Evolutionary conservation across 495 filamentous ascomycete genomes (phyloP), one percentile per base, ranked within the genome.

Genomic region (Terfezia claveryi): DNA sequence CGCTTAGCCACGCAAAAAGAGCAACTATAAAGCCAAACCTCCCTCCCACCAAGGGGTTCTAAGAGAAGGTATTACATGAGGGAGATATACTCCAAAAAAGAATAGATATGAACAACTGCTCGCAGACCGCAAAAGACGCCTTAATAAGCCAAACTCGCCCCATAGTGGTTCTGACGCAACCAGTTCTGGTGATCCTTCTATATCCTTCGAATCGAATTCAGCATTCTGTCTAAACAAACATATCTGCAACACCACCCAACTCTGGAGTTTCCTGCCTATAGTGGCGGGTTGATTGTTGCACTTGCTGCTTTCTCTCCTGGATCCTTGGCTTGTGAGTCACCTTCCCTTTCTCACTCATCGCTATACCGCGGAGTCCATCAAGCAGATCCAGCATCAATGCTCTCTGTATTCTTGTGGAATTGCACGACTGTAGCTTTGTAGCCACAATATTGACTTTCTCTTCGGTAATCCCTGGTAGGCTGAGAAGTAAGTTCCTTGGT

Each of bases 261-360:
- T 81, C 78, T 5, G 79, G 74, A 11, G 72, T 74, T 56, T 76
- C 72, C 55, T 80, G 76, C 54, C 75, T 73, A 56, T 76, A 67
- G 68, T 73, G 59, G 63, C 73, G 58, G 56, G 65, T 37, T 4
- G 27, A 32, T 61, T 76, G 69, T 41, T 63, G 51, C 50, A 59
- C 59, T 37, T 65, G 63, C 37, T 62, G 62, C 68, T 32, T 71
- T 67, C 4, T 73, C 70, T 46, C 70, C 68, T 41, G 73, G 14
- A 96, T 76, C 41, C 41, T 14, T 46, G 41, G 41, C 8, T 46
- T 46, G 8, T 14, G 41, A 20, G 8, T 46, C 1, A 46, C 41
- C 68, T 86, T 89, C 38, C 91, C 91, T 71, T 88, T 82, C 67
- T 96, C 91, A 17, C 86, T 82, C 54, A 99, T 83, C 58, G 86